A percentile compares a stretch with the other conserved stretches of the same genome.
Conservation (phyloP, 805 yeast genomes). For the Kazachstania bromeliacearum region DNA sequence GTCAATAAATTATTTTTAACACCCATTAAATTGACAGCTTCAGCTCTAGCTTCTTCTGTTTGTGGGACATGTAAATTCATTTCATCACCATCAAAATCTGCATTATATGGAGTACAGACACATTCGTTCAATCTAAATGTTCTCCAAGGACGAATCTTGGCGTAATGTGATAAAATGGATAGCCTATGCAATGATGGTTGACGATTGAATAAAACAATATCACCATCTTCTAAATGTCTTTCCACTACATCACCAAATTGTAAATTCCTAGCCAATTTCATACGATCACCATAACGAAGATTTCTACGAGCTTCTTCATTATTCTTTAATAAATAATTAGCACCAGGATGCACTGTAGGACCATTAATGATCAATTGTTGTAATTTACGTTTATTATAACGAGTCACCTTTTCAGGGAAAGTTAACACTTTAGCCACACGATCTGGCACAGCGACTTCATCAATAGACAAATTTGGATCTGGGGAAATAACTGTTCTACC, state of each 20-base stretch:
- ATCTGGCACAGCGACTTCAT: constrained; percentile 98
- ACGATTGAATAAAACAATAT: constrained; percentile 88
- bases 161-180: constrained; percentile 90
- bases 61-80: constrained; percentile 99
- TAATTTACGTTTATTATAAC: constrained; percentile 73
- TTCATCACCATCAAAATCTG: constrained; percentile 99
- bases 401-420: constrained; percentile 88
- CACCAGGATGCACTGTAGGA: constrained; percentile 89
- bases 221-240: constrained; percentile 96
- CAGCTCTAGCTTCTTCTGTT: constrained; percentile 97
- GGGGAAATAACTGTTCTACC: constrained; percentile 98
- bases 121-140: constrained; percentile 95
- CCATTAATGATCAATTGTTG: constrained; percentile 72
- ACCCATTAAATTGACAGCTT: constrained; percentile 97
- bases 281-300: constrained; percentile 78
- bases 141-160: constrained; percentile 95
- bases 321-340: constrained; percentile 78
- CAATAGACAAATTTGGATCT: constrained; percentile 89
- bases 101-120: constrained; percentile 98
- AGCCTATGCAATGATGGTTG: constrained; percentile 96
- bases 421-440: constrained; percentile 92
- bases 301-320: constrained; percentile 83
- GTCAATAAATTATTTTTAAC: constrained; percentile 90
- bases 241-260: constrained; percentile 89
- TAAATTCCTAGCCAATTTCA: constrained; percentile 63